A percentile compares a stretch with the other conserved stretches of the same genome.
Evolutionary conservation across 2,329 filamentous ascomycete species (phyloP).

Genomic region (Niveomyces coronatus): DNA sequence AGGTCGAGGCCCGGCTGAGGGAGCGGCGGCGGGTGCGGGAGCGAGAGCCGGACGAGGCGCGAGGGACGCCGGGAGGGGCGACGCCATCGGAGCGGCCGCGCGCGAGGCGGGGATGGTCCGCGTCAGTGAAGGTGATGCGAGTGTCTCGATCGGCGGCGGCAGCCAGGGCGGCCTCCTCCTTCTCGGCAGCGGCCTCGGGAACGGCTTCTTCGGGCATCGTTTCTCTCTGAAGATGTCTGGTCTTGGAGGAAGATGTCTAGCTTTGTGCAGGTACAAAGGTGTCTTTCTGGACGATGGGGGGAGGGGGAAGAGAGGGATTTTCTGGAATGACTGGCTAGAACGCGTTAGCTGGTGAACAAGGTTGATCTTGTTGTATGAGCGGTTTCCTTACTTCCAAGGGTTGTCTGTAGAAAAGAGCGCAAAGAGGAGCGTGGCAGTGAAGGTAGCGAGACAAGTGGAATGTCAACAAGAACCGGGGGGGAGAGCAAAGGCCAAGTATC

Average conservation of each 20-base stretch:
- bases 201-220: constrained; percentile 14
- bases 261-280: constrained; percentile 1
- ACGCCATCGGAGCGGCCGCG: constrained; percentile 11
- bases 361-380: not conserved
- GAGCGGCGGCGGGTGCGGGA: constrained; percentile 16
- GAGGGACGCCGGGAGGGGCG: constrained; percentile 3
- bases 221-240: not conserved
- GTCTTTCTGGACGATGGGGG: not conserved
- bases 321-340: not conserved
- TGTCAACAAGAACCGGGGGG: constrained; percentile 1
- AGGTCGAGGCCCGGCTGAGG: constrained; percentile 13
- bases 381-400: too few species aligned
- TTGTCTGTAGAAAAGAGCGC: too few species aligned
- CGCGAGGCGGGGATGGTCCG: constrained; percentile 12
- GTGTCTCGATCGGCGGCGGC: constrained; percentile 14
- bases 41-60: constrained; percentile 11
- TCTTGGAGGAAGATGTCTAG: not conserved
- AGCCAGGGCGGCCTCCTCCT: too few species aligned
- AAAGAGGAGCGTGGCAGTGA: not conserved
- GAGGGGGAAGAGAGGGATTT: not conserved
- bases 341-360: not conserved
- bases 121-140: constrained; percentile 17
- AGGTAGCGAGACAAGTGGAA: not conserved
- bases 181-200: constrained; percentile 14
- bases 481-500: not conserved